These are phyloP conservation scores for Iris macrosiphon DNA, from an alignment of 106 monocot species.

Conservation along the genomic window DNA sequence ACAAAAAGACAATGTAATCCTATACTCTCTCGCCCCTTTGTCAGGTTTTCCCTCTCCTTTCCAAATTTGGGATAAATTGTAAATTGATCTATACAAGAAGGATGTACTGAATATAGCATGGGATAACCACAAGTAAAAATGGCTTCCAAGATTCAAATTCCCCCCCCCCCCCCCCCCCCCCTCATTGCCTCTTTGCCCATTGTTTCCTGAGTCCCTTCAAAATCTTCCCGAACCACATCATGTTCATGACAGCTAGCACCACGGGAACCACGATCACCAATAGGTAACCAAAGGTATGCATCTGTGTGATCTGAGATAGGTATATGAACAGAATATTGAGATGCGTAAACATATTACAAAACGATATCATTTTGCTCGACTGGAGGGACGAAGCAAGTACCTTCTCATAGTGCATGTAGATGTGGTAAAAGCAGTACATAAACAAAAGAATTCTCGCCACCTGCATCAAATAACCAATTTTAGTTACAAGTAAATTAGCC, in stretches of 20 bases:
- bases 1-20: too few species aligned
- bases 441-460: constrained; percentile 79
- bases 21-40: too few species aligned
- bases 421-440: constrained; percentile 77
- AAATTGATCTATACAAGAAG: too few species aligned
- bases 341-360: not conserved
- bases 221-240: constrained; percentile 88
- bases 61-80: too few species aligned
- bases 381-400: constrained; percentile 7
- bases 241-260: constrained; percentile 56
- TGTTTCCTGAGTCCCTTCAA: constrained; percentile 65
- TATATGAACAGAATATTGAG: not conserved
- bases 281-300: constrained; percentile 59
- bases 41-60: too few species aligned
- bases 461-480: constrained; percentile 24
- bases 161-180: too few species aligned
- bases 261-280: constrained; percentile 52
- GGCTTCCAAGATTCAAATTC: too few species aligned
- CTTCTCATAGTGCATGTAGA: constrained; percentile 77
- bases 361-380: not conserved
- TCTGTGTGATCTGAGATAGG: constrained; percentile 41
- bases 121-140: too few species aligned
- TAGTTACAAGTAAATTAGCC: too few species aligned
- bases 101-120: too few species aligned
- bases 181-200: constrained; percentile 64